phyloP scores from a whole-genome alignment of 345 rosid species.

The Euphorbia tirucalli region DNA sequence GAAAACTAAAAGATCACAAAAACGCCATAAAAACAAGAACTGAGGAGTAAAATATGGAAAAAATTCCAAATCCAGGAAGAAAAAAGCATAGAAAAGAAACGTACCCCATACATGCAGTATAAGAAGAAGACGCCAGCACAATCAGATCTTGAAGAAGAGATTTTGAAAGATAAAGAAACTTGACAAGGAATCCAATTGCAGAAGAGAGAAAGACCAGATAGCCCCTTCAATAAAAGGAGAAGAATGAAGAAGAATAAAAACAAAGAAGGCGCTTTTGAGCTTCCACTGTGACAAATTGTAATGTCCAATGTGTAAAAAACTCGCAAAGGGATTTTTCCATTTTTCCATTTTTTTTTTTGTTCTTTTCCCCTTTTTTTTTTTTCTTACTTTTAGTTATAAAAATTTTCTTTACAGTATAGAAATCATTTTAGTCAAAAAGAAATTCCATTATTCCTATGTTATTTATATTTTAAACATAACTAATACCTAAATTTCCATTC shows the following conservation, averaged over 20 bases:
- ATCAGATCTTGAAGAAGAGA: constrained; percentile 35
- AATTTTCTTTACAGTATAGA: too few species aligned
- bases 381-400: background rate
- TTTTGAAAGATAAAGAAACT: constrained; percentile 3
- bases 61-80: constrained; percentile 17
- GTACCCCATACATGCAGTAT: constrained; percentile 72
- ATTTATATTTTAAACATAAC: too few species aligned
- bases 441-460: too few species aligned
- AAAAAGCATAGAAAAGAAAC: constrained; percentile 27
- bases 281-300: background rate
- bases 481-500: background rate
- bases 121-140: constrained; percentile 23
- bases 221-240: background rate
- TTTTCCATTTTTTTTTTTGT: background rate
- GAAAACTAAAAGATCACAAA: constrained; percentile 8
- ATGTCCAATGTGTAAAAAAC: background rate
- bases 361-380: background rate
- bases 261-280: background rate
- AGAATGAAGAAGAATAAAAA: background rate
- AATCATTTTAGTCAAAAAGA: background rate
- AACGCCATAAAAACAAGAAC: constrained; percentile 15
- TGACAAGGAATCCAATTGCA: constrained; percentile 16
- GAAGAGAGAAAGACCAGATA: constrained; percentile 22
- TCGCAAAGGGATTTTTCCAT: background rate
- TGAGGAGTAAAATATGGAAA: constrained; percentile 12